phyloP scores from a whole-genome alignment of 2,329 filamentous ascomycete species.

The Xylariomycetidae sp. region DNA sequence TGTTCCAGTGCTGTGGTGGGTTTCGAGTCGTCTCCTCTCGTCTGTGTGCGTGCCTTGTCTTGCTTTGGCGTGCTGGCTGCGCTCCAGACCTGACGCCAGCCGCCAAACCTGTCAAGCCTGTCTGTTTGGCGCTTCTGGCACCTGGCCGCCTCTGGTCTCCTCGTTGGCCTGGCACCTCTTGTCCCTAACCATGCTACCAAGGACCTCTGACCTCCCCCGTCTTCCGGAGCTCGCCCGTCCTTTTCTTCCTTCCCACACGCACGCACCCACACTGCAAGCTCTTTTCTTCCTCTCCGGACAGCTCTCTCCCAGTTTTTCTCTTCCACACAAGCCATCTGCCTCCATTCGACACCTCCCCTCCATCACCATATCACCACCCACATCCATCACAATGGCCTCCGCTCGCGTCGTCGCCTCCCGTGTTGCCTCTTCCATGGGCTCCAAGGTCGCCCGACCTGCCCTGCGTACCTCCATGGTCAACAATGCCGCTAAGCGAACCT shows the following conservation, averaged over 20 bases:
- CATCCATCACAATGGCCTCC: conserved; percentile 70
- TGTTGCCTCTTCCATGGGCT: conserved; percentile 69
- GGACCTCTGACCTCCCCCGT: no score
- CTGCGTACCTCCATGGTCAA: conserved; percentile 57
- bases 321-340: no score
- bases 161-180: conserved; percentile 2
- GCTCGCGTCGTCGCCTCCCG: conserved; percentile 71
- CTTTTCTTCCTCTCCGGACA: conserved; percentile 20
- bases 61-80: conserved; percentile 2
- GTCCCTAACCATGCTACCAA: conserved; percentile 9
- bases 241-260: conserved; percentile 24
- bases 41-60: conserved; percentile 1
- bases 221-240: conserved; percentile 25
- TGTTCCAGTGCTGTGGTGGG: conserved; percentile 12
- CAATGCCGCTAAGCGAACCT: conserved; percentile 65
- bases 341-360: conserved; percentile 33
- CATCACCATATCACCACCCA: conserved; percentile 23
- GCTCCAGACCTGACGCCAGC: conserved; percentile 9
- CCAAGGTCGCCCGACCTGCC: conserved; percentile 73
- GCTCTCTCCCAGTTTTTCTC: conserved; percentile 24
- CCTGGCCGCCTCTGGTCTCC: conserved; percentile 4
- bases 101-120: conserved; percentile 19
- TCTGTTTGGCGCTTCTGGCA: conserved; percentile 1
- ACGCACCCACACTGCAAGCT: conserved; percentile 22
- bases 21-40: conserved; percentile 10